These are phyloP conservation scores for Neurospora sp. DNA, from an alignment of 2,329 filamentous ascomycete genomes.

Conservation along the genomic window DNA sequence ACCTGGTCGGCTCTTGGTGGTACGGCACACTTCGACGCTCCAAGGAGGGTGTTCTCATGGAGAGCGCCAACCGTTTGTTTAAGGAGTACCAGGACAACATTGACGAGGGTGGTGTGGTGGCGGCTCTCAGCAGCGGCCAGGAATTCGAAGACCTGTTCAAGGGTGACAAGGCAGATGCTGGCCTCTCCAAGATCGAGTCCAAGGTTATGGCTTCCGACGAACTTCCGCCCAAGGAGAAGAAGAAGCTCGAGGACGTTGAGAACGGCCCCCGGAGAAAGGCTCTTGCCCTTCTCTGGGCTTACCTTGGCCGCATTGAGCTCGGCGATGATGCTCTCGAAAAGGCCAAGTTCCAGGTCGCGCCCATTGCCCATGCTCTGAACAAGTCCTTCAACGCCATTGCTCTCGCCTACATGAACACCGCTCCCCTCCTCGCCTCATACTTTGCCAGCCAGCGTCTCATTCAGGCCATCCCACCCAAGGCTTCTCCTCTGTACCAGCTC, in stretches of 20 bases:
- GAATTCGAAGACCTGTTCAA: conserved; percentile 72
- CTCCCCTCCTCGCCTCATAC: conserved; percentile 74
- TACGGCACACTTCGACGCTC: conserved; percentile 91
- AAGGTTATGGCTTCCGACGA: conserved; percentile 58
- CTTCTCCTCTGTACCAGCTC: conserved; percentile 83
- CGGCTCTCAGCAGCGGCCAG: conserved; percentile 72
- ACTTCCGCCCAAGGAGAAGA: conserved; percentile 56
- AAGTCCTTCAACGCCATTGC: conserved; percentile 80
- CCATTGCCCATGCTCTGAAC: conserved; percentile 75
- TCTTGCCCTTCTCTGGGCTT: conserved; percentile 86
- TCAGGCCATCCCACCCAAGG: conserved; percentile 74
- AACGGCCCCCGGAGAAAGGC: conserved; percentile 74
- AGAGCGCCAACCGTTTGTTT: conserved; percentile 91
- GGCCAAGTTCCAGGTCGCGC: conserved; percentile 82
- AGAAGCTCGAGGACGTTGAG: conserved; percentile 70
- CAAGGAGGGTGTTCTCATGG: conserved; percentile 85
- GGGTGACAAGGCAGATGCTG: conserved; percentile 69
- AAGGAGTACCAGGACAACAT: conserved; percentile 82
- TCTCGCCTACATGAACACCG: conserved; percentile 76
- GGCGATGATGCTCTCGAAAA: conserved; percentile 67
- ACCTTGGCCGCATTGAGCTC: conserved; percentile 79
- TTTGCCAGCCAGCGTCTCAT: conserved; percentile 76
- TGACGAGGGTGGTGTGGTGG: conserved; percentile 68
- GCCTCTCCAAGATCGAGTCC: conserved; percentile 75
- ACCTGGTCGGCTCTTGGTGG: conserved; percentile 95